phyloP scores from a whole-genome alignment of 148 eudicot species.

The Tetragonia tetragonoides region DNA sequence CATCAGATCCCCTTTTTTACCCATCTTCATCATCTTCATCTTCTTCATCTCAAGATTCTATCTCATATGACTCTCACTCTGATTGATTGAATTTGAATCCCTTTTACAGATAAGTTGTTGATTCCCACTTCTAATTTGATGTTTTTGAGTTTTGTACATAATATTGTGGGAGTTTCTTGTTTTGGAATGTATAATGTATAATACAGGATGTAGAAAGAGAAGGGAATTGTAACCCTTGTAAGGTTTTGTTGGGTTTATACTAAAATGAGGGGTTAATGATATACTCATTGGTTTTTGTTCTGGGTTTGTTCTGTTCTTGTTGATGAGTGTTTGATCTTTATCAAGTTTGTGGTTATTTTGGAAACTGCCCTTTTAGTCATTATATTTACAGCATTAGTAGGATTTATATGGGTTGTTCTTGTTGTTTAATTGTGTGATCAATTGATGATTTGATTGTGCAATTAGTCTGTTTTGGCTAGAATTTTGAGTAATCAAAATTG shows the following conservation, averaged over 20 bases:
- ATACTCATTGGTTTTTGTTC: not conserved
- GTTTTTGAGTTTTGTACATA: slow-evolving; percentile 9
- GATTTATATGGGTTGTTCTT: too few relatives aligned
- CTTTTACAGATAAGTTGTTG: not conserved
- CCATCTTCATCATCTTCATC: slow-evolving; percentile 29
- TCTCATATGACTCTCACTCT: slow-evolving; percentile 19
- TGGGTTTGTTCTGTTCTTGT: slow-evolving; percentile 2
- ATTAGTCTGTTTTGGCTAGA: too few relatives aligned
- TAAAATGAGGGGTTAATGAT: not conserved
- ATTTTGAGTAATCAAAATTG: too few relatives aligned
- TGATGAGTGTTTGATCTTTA: not conserved
- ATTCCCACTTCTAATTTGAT: not conserved
- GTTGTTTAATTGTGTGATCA: not conserved
- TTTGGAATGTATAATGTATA: not conserved
- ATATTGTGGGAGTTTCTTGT: not conserved
- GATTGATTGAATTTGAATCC: not conserved
- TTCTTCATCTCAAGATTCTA: slow-evolving; percentile 19
- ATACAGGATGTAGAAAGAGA: too few relatives aligned
- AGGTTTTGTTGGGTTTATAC: not conserved
- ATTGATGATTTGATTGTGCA: not conserved
- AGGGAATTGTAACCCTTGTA: slow-evolving; percentile 2
- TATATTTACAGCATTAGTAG: too few relatives aligned
- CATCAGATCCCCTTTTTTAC: slow-evolving; percentile 36
- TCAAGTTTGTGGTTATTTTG: not conserved
- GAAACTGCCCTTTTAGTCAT: too few relatives aligned